phyloP scores from a whole-genome alignment of 495 filamentous ascomycete genomes.

The Aspergillus taichungensis region DNA sequence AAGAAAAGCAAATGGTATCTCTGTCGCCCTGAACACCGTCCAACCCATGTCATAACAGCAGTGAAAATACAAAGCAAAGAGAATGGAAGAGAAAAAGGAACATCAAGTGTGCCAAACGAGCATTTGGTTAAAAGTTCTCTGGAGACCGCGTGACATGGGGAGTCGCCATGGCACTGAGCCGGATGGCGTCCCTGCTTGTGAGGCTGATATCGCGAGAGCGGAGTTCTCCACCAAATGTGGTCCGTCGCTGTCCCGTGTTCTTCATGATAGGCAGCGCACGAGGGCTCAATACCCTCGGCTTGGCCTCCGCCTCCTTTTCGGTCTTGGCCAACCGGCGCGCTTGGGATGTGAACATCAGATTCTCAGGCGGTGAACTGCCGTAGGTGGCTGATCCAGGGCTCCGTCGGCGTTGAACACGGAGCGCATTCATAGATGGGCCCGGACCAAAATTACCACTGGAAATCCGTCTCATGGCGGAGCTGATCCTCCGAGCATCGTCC shows the following conservation, averaged over 20 bases:
- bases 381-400: slow-evolving; percentile 50
- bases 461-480: slow-evolving; percentile 53
- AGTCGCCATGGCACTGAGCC: slow-evolving; percentile 32
- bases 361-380: slow-evolving; percentile 48
- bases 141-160: slow-evolving; percentile 15
- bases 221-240: slow-evolving; percentile 42
- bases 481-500: slow-evolving; percentile 51
- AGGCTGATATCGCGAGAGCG: slow-evolving; percentile 37
- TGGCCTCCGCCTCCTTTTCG: slow-evolving; percentile 48
- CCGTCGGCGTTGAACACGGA: slow-evolving; percentile 48
- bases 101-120: slow-evolving; percentile 10
- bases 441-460: slow-evolving; percentile 27
- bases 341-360: slow-evolving; percentile 58
- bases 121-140: slow-evolving; percentile 2
- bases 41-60: slow-evolving; percentile 9
- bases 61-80: slow-evolving; percentile 7
- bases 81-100: slow-evolving; percentile 11
- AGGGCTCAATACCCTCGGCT: slow-evolving; percentile 54
- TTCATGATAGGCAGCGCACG: slow-evolving; percentile 59
- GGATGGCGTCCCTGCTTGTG: slow-evolving; percentile 33
- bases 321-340: slow-evolving; percentile 63
- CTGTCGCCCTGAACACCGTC: slow-evolving; percentile 25
- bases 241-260: slow-evolving; percentile 39
- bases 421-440: slow-evolving; percentile 24
- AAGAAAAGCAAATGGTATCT: slow-evolving; percentile 29